Base-by-base conservation (phyloP, 2,329 filamentous ascomycete species). In the Fusarium siculi region DNA sequence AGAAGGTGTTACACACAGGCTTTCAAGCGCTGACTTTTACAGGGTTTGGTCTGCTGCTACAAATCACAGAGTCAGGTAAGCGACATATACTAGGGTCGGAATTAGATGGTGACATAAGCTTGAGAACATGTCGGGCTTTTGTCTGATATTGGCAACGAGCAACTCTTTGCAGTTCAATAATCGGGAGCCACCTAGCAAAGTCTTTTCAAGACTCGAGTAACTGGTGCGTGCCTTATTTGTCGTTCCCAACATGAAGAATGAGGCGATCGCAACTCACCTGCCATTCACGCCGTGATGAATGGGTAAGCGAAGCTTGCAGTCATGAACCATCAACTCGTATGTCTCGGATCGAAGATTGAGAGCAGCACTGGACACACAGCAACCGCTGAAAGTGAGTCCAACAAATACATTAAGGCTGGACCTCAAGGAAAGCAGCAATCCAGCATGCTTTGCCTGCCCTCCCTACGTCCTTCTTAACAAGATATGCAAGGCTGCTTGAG, bases 401-500 rank as follows among this genome's bases (percentile, higher is more conserved):
- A 30, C 30, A 11, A 30, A 30, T 11, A 11, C 9, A 9, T 11
- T 46, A 19, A 46, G 3, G 1, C 18, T 9, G 8, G 4, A 7
- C 4, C 23, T 19, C 7, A 0, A 23, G 4, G 2, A 14, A 46
- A 28, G 43, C 8, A 28, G 18, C 23, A 21, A 28, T 3, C 8
- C 23, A 5, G 8, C 2, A 46, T 28, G 0, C 11, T 46, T 21
- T 28, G 5, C 18, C 43, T 28, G 18, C 43, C 8, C 7, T 12
- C 30, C 30, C 1, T 4, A 21, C 23, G 1, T 14, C 9, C 43
- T 19, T 46, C 1, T 7, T 1, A 21, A 21, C 5, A 14, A 21
- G 3, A 15, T 21, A 46, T 15, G 0, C 4, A 9, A 18, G 8
- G 12, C 2, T 46, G 3, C 43, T 46, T 0, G 5, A 21, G 4